phyloP scores from a whole-genome alignment of 495 filamentous ascomycete genomes.

The Parmelia sp. region DNA sequence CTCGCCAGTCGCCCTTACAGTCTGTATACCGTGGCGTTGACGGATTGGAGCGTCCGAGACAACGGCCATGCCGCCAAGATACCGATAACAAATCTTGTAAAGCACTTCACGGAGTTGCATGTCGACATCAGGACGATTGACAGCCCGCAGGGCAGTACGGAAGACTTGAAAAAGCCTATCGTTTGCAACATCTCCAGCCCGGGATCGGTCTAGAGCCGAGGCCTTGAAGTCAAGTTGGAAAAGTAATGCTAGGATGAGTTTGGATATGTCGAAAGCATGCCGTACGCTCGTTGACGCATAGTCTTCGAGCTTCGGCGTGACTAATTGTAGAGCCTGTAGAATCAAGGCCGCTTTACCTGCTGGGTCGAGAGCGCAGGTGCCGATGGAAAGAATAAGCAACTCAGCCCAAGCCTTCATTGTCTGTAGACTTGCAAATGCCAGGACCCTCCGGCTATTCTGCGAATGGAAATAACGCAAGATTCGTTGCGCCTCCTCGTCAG shows the following conservation, averaged over 20 bases:
- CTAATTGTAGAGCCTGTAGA: slow-evolving; percentile 73
- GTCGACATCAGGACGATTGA: slow-evolving; percentile 63
- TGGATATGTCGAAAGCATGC: slow-evolving; percentile 67
- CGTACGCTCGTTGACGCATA: slow-evolving; percentile 56
- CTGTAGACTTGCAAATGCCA: slow-evolving; percentile 54
- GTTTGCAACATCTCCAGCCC: slow-evolving; percentile 64
- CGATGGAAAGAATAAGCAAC: slow-evolving; percentile 69
- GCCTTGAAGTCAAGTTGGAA: slow-evolving; percentile 60
- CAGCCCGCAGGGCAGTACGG: slow-evolving; percentile 68
- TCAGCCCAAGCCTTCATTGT: slow-evolving; percentile 75
- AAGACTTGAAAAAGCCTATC: slow-evolving; percentile 91
- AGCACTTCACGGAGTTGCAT: slow-evolving; percentile 68
- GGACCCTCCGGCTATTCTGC: slow-evolving; percentile 63
- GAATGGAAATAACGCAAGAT: slow-evolving; percentile 51
- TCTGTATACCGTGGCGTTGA: slow-evolving; percentile 60
- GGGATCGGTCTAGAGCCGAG: slow-evolving; percentile 38
- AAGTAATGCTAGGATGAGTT: slow-evolving; percentile 68
- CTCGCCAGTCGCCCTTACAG: slow-evolving; percentile 70
- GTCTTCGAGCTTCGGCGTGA: slow-evolving; percentile 76
- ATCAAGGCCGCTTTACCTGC: slow-evolving; percentile 65
- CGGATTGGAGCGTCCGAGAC: slow-evolving; percentile 35
- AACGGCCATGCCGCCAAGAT: slow-evolving; percentile 65
- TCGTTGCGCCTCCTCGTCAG: slow-evolving; percentile 51
- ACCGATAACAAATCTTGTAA: slow-evolving; percentile 82
- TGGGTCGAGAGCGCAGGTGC: slow-evolving; percentile 65